These are phyloP conservation scores for Telopea speciosissima DNA, from an alignment of 177 flowering plant species.

Conservation along the genomic window DNA sequence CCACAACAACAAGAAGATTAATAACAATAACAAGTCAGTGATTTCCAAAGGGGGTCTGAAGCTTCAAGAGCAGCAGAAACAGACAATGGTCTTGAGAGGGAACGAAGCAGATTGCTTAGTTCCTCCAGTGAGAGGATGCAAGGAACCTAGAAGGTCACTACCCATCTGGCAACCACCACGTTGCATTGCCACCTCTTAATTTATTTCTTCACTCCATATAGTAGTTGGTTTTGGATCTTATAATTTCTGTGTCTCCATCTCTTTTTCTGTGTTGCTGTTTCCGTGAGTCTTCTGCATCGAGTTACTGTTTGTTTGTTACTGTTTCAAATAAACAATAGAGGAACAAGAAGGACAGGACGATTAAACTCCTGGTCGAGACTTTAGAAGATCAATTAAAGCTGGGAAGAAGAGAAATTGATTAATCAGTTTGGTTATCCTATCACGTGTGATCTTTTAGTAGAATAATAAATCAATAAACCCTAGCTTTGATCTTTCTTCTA, in stretches of 20 bases:
- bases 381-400: no score
- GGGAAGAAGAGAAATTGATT: neutral
- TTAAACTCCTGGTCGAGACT: no score
- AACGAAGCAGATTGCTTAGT: conserved; percentile 35
- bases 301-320: neutral
- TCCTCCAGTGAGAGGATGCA: conserved; percentile 42
- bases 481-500: neutral
- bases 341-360: neutral
- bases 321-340: neutral
- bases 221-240: no score
- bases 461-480: neutral
- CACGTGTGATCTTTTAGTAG: neutral
- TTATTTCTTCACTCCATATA: neutral
- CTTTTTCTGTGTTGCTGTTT: no score
- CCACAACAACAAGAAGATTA: no score
- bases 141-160: conserved; percentile 43
- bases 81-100: conserved; percentile 20
- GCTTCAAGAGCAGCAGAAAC: conserved; percentile 20
- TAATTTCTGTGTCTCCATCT: no score
- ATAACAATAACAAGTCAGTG: neutral
- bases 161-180: conserved; percentile 49
- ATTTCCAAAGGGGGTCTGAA: neutral
- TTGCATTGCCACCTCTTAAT: conserved; percentile 66
- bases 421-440: neutral
- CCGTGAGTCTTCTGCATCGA: neutral